phyloP scores from a whole-genome alignment of 129 eudicot genomes.

The Flaveria robusta region DNA sequence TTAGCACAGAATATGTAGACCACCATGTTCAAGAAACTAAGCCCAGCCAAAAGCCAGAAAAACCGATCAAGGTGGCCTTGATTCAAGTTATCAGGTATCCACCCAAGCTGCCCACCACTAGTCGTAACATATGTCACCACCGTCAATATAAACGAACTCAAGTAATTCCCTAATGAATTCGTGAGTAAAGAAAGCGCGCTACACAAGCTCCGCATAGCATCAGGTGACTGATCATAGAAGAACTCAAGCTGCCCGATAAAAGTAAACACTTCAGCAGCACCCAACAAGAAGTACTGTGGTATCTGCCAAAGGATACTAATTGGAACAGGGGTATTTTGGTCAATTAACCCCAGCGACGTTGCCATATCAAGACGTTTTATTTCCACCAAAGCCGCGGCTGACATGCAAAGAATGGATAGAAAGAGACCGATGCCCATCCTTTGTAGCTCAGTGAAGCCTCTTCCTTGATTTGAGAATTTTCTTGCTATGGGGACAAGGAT shows the following conservation, averaged over 20 bases:
- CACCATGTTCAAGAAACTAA: constrained; percentile 50
- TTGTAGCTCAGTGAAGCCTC: constrained; percentile 77
- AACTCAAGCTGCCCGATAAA: constrained; percentile 86
- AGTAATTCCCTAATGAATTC: constrained; percentile 60
- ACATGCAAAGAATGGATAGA: constrained; percentile 72
- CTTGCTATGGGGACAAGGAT: constrained; percentile 75
- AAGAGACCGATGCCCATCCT: constrained; percentile 91
- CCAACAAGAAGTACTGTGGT: constrained; percentile 79
- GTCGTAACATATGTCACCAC: constrained; percentile 61
- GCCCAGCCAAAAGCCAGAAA: constrained; percentile 55
- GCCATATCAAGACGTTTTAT: constrained; percentile 58
- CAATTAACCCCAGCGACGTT: constrained; percentile 49
- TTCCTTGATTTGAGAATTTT: constrained; percentile 60
- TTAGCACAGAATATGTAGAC: constrained; percentile 47
- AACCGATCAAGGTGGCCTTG: constrained; percentile 52
- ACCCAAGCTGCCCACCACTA: constrained; percentile 48
- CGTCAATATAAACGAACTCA: constrained; percentile 80
- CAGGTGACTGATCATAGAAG: constrained; percentile 89
- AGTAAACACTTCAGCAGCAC: constrained; percentile 83
- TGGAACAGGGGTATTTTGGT: constrained; percentile 54
- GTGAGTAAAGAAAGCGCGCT: constrained; percentile 71
- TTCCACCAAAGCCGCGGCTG: constrained; percentile 91
- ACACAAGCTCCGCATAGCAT: constrained; percentile 87
- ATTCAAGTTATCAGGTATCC: constrained; percentile 60
- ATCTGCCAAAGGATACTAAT: constrained; percentile 76